Conservation (phyloP, 345 rosid species). For the Turnera subulata region DNA sequence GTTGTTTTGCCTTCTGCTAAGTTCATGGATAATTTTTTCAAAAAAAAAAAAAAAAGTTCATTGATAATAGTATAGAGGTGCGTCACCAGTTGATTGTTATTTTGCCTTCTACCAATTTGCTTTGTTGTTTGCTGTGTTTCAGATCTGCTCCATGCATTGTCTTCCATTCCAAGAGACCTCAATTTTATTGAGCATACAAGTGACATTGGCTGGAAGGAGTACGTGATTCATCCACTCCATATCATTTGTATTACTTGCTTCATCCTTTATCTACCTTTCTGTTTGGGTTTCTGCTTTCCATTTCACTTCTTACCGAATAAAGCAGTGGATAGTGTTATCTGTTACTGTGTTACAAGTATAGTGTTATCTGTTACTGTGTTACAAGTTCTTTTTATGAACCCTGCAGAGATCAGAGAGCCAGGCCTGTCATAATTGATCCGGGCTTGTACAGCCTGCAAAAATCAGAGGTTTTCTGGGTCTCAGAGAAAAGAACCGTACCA, state of each 20-base stretch:
- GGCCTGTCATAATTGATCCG: slow-evolving; percentile 65
- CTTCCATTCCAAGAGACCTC: slow-evolving; percentile 51
- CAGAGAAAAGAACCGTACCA: slow-evolving; percentile 51
- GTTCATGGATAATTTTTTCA: neutral
- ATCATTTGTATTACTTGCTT: neutral
- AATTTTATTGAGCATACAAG: slow-evolving; percentile 87
- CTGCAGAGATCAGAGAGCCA: slow-evolving; percentile 59
- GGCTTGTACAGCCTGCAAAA: slow-evolving; percentile 52
- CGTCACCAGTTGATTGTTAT: too few relatives aligned
- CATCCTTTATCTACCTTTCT: too few relatives aligned
- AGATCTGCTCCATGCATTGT: slow-evolving; percentile 66
- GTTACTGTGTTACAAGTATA: too few relatives aligned
- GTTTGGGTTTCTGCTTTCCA: neutral
- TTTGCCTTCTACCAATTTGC: neutral
- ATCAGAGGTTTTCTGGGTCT: slow-evolving; percentile 59
- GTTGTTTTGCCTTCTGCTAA: neutral
- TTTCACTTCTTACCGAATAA: neutral
- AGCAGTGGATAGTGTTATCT: neutral
- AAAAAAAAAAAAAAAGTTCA: too few relatives aligned
- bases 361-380: slow-evolving; percentile 9
- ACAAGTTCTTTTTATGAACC: slow-evolving; percentile 10
- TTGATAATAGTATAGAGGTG: too few relatives aligned
- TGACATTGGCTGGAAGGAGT: slow-evolving; percentile 92
- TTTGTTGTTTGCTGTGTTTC: slow-evolving; percentile 13
- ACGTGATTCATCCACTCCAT: slow-evolving; percentile 19